Evolutionary conservation across 305 asterid genomes (phyloP), one percentile per base, ranked within the genome.

Genomic region (Euphrasia arctica): DNA sequence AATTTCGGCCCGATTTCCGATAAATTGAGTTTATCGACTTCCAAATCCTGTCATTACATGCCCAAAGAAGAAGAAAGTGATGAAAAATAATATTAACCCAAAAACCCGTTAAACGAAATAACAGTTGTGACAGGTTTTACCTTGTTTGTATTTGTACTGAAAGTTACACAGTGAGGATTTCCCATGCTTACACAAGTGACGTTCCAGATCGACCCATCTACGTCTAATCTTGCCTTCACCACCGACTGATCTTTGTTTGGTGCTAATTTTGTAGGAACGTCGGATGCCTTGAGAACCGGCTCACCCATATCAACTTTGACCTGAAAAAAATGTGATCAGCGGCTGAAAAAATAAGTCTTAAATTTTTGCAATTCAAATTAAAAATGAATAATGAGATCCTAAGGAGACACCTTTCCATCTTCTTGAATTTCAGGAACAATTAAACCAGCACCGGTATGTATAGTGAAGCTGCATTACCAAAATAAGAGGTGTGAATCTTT

Each of bases 181-280:
- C 95, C 96, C 95, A 89, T 89, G 81, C 96, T 87, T 50, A 89
- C 89, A 70, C 95, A 89, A 15, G 95, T 87, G 29, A 83, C 93
- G 27, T 80, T 80, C 95, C 96, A 87, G 62, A 54, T 65, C 27
- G 72, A 54, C 55, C 96, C 95, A 62, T 87, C 85, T 7, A 89
- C 91, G 22, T 70, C 82, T 61, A 89, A 72, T 54, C 64, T 75
- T 56, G 84, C 80, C 75, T 80, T 87, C 54, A 89, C 88, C 32
- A 62, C 93, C 5, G 89, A 78, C 57, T 85, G 82, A 58, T 75
- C 85, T 64, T 73, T 78, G 68, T 81, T 89, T 57, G 95, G 83
- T 39, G 77, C 77, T 65, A 86, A 72, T 63, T 73, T 84, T 41
- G 95, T 89, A 69, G 96, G 95, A 66, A 89, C 93, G 50, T 89